Evolutionary conservation across 2,329 filamentous ascomycete species (phyloP).

Genomic region (Pseudogymnoascus sp.): DNA sequence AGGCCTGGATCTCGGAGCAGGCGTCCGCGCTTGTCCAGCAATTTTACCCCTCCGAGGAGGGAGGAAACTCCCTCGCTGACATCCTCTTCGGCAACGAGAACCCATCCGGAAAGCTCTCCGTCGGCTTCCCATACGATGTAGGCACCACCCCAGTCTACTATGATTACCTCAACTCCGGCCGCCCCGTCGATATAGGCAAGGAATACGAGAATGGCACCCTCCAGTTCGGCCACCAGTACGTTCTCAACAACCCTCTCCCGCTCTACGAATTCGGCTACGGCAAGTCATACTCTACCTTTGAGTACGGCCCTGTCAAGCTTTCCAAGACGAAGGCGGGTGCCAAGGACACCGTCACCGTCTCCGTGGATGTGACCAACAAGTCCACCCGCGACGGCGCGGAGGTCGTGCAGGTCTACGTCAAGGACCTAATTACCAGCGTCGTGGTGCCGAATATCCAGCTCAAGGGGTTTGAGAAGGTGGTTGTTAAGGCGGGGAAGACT

Average conservation of each 20-base stretch:
- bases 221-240: constrained; percentile 79
- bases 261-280: constrained; percentile 84
- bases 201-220: constrained; percentile 69
- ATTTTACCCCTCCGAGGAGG: constrained; percentile 72
- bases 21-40: constrained; percentile 62
- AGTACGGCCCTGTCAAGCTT: constrained; percentile 39
- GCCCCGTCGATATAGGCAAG: constrained; percentile 61
- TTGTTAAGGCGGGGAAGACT: constrained; percentile 44
- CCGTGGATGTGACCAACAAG: constrained; percentile 50
- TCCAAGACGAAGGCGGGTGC: constrained; percentile 29
- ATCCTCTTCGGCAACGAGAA: constrained; percentile 71
- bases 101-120: constrained; percentile 59
- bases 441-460: constrained; percentile 60
- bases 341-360: constrained; percentile 44
- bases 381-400: constrained; percentile 41
- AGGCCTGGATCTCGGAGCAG: constrained; percentile 59
- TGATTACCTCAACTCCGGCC: constrained; percentile 64
- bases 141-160: constrained; percentile 63
- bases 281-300: constrained; percentile 57
- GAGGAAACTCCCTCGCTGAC: constrained; percentile 70
- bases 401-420: constrained; percentile 50
- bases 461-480: constrained; percentile 63
- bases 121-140: constrained; percentile 59
- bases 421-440: constrained; percentile 39
- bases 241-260: constrained; percentile 67